Evolutionary conservation across 352 stramenopile species (phyloP).

Genomic region (Phytophthora pistaciae): DNA sequence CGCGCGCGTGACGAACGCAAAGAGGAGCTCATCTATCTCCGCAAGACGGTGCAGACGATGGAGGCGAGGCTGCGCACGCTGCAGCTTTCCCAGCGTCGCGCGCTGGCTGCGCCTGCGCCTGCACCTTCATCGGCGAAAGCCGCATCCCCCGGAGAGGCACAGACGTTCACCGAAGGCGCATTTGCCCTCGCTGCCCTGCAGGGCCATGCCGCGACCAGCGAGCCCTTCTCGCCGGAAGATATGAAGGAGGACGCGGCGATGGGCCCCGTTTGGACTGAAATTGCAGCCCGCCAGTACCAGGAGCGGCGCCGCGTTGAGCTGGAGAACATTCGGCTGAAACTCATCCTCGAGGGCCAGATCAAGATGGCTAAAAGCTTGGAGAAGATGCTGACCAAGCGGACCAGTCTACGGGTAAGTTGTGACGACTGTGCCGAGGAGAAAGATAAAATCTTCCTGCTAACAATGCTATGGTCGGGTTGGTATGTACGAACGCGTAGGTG

Average conservation of each 20-base stretch:
- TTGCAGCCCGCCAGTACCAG: conserved; percentile 59
- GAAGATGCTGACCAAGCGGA: conserved; percentile 65
- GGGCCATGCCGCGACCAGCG: conserved; percentile 25
- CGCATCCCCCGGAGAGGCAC: conserved; percentile 17
- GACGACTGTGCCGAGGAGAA: neutral
- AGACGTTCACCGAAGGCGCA: conserved; percentile 30
- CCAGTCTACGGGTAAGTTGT: conserved; percentile 45
- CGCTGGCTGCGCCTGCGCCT: conserved; percentile 24
- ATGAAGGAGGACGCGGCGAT: conserved; percentile 42
- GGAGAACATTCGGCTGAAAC: conserved; percentile 67
- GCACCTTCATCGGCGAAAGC: conserved; percentile 23
- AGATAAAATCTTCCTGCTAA: conserved; percentile 26
- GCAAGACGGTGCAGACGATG: conserved; percentile 65
- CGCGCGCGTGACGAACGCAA: conserved; percentile 66
- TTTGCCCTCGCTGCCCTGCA: conserved; percentile 31
- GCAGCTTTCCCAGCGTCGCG: conserved; percentile 45
- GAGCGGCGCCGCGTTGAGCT: conserved; percentile 57
- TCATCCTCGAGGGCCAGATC: conserved; percentile 59
- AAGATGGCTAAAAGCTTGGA: conserved; percentile 63
- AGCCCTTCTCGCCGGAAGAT: conserved; percentile 27
- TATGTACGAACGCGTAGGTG: conserved; percentile 42
- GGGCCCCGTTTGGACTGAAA: conserved; percentile 60
- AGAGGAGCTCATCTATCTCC: conserved; percentile 76
- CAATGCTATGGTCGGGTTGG: conserved; percentile 29
- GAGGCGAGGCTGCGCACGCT: conserved; percentile 47